phyloP scores from a whole-genome alignment of 1,139 yeast species.

The Pichia sp. region DNA sequence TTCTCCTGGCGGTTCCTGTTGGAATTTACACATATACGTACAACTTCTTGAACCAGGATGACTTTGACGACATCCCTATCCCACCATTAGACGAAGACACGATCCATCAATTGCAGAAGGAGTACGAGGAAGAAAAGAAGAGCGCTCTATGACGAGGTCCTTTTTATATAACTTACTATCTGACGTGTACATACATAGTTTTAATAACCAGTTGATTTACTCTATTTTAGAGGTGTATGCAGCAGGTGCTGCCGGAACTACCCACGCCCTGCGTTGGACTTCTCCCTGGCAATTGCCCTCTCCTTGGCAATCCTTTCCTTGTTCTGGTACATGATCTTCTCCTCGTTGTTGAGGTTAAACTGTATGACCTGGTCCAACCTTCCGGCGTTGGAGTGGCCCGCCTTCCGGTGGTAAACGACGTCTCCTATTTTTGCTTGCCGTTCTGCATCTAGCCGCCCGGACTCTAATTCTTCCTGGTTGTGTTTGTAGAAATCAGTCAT shows the following conservation, averaged over 20 bases:
- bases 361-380: conserved; percentile 29
- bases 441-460: conserved; percentile 26
- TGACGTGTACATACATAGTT: background rate
- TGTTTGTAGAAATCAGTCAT: conserved; percentile 27
- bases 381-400: conserved; percentile 18
- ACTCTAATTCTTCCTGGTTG: conserved; percentile 23
- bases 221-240: background rate
- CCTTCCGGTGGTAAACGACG: conserved; percentile 20
- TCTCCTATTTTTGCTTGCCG: conserved; percentile 21
- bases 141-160: background rate
- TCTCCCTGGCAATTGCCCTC: conserved; percentile 16
- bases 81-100: conserved; percentile 86
- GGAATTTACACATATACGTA: conserved; percentile 75
- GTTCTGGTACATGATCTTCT: conserved; percentile 19
- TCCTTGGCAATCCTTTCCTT: conserved; percentile 15
- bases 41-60: conserved; percentile 69
- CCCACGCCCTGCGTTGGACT: conserved; percentile 1
- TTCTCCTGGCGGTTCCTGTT: conserved; percentile 57
- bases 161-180: background rate
- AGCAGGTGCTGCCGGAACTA: background rate
- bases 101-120: conserved; percentile 63
- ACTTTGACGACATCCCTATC: conserved; percentile 84
- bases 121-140: conserved; percentile 43
- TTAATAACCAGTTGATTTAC: background rate
- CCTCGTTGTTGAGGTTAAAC: conserved; percentile 29